Evolutionary conservation across 345 rosid species (phyloP).

Genomic region (Gynandropsis gynandra): DNA sequence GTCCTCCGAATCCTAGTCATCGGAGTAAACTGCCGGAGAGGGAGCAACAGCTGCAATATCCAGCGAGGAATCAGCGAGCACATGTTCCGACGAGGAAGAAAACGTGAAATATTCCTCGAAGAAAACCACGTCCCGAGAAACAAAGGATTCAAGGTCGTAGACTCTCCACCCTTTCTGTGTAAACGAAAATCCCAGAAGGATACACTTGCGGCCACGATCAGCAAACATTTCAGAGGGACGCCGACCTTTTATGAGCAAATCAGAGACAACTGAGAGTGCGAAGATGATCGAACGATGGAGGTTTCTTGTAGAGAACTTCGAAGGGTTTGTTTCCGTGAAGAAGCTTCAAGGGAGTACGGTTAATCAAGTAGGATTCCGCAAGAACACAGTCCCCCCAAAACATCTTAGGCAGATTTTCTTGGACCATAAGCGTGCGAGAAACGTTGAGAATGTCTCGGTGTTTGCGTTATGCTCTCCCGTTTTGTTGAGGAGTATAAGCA

Average conservation of each 20-base stretch:
- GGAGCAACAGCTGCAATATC: too few relatives aligned
- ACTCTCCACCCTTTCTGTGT: background rate
- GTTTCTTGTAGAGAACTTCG: background rate
- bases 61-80: too few relatives aligned
- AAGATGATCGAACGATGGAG: background rate
- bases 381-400: too few relatives aligned
- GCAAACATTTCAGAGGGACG: background rate
- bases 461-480: background rate
- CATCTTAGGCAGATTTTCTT: too few relatives aligned
- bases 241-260: background rate
- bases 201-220: background rate
- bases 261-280: background rate
- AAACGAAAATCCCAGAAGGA: background rate
- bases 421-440: too few relatives aligned
- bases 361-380: background rate
- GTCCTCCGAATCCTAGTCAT: too few relatives aligned
- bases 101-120: background rate
- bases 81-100: background rate
- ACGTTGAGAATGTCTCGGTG: background rate
- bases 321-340: background rate
- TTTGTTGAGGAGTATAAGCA: too few relatives aligned
- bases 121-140: background rate
- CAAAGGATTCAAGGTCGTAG: background rate
- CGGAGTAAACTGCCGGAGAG: too few relatives aligned
- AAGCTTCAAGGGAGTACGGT: too few relatives aligned